phyloP scores from a whole-genome alignment of 768 basidiomycete species.

The Leucosporidium creatinivorum region DNA sequence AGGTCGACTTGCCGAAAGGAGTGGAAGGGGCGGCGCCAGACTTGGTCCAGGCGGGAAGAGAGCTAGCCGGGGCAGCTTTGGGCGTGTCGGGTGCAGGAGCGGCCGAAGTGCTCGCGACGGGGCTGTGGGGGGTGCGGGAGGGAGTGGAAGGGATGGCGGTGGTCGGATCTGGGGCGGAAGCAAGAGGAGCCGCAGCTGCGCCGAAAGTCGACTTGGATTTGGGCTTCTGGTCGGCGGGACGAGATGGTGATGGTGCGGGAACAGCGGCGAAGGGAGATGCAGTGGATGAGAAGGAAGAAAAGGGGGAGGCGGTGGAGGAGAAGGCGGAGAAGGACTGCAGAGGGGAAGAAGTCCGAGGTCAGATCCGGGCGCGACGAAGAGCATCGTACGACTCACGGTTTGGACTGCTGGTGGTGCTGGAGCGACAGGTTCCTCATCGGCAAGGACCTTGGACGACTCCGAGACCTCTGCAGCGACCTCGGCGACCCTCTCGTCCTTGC shows the following conservation, averaged over 20 bases:
- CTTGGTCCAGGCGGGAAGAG: background rate
- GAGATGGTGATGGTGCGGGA: background rate
- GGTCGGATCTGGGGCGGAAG: background rate
- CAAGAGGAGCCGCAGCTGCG: slow-evolving; percentile 5
- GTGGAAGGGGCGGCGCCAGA: background rate
- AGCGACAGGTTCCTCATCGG: background rate
- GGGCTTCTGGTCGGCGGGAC: slow-evolving; percentile 21
- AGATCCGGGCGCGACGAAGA: background rate
- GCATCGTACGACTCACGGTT: too few relatives aligned
- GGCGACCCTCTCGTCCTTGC: slow-evolving; percentile 4
- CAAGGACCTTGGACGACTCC: slow-evolving; percentile 13
- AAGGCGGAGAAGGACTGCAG: slow-evolving; percentile 2
- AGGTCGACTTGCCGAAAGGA: slow-evolving; percentile 9
- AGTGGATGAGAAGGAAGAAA: slow-evolving; percentile 22
- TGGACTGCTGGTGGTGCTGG: background rate
- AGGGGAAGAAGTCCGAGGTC: background rate
- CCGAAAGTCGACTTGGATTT: slow-evolving; percentile 21
- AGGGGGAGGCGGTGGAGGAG: slow-evolving; percentile 16
- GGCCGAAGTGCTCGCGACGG: slow-evolving; percentile 1
- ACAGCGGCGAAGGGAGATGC: slow-evolving; percentile 24
- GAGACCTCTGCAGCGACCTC: slow-evolving; percentile 18
- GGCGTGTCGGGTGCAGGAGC: background rate
- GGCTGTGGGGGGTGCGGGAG: background rate
- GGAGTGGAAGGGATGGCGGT: background rate
- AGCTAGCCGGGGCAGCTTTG: background rate